phyloP scores from a whole-genome alignment of 2,329 filamentous ascomycete species.

The Thelonectria blattea region DNA sequence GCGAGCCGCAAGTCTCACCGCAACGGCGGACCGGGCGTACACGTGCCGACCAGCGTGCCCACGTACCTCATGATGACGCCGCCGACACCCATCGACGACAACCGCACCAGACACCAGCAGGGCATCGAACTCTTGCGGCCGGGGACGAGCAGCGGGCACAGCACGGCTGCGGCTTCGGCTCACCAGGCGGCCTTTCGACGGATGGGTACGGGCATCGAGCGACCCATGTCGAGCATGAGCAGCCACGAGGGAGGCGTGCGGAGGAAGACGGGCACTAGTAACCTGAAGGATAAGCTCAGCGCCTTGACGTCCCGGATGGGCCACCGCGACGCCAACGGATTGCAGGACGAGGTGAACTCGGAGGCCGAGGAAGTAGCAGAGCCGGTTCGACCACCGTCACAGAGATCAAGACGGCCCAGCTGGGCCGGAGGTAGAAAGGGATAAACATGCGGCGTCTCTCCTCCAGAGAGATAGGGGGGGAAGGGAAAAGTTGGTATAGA shows the following conservation, averaged over 20 bases:
- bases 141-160: conserved; percentile 41
- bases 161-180: conserved; percentile 4
- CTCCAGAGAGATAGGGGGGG: neutral
- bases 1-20: conserved; percentile 53
- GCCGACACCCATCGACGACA: conserved; percentile 48
- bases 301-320: conserved; percentile 42
- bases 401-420: conserved; percentile 15
- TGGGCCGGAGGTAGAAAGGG: conserved; percentile 13
- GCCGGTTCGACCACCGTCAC: conserved; percentile 16
- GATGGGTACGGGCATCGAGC: conserved; percentile 32
- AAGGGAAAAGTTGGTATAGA: neutral
- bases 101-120: conserved; percentile 31
- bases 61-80: conserved; percentile 56
- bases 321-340: conserved; percentile 29
- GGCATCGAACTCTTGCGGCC: conserved; percentile 43
- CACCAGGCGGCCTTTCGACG: conserved; percentile 35
- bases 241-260: conserved; percentile 35
- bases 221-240: conserved; percentile 44
- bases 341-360: conserved; percentile 31
- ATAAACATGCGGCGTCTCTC: neutral
- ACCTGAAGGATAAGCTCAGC: conserved; percentile 45
- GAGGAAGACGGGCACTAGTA: conserved; percentile 39
- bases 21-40: conserved; percentile 40
- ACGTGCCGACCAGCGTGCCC: conserved; percentile 41
- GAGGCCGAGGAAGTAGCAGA: conserved; percentile 29